Base-by-base conservation (phyloP, 2,329 filamentous ascomycete species). In the Penicillium expansum region DNA sequence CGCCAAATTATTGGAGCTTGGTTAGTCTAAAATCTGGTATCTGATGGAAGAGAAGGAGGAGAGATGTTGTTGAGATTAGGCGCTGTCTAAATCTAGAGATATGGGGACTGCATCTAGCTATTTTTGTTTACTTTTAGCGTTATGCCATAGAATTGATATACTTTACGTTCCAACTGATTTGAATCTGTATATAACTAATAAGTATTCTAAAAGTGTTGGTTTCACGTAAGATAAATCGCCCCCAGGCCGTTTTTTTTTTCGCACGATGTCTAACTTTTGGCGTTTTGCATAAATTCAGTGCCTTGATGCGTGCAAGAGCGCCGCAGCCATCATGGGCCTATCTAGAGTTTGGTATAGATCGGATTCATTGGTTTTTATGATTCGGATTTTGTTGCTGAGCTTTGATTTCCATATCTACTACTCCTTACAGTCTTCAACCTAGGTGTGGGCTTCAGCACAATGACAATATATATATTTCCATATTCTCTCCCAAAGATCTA, bases 281-380 rank as follows among this genome's bases (percentile, higher is more conserved):
- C 0, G 43, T 67, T 7, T 48, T 81, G 48, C 79, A 81, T 32
- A 61, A 55, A 48, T 82, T 69, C 48, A 79, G 80, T 0, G 69
- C 64, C 1, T 48, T 50, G 22, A 66, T 80, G 58, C 68, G 79
- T 20, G 59, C 66, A 10, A 75, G 64, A 50, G 64, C 69, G 3
- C 74, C 73, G 1, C 58, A 71, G 44, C 79, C 78, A 1, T 69
- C 62, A 1, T 81, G 78, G 79, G 76, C 80, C 7, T 80, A 80
- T 58, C 74, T 78, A 0, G 78, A 80, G 49, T 71, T 69, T 60
- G 67, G 70, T 58, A 42, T 54, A 18, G 37, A 48, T 20, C 24
- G 48, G 7, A 42, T 7, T 9, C 6, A 9, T 29, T 29, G 27
- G 27, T 5, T 8, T 10, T 20, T 11, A 37, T 32, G 16, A 9